phyloP scores from a whole-genome alignment of 495 filamentous ascomycete species.

The Xeromyces bisporus region DNA sequence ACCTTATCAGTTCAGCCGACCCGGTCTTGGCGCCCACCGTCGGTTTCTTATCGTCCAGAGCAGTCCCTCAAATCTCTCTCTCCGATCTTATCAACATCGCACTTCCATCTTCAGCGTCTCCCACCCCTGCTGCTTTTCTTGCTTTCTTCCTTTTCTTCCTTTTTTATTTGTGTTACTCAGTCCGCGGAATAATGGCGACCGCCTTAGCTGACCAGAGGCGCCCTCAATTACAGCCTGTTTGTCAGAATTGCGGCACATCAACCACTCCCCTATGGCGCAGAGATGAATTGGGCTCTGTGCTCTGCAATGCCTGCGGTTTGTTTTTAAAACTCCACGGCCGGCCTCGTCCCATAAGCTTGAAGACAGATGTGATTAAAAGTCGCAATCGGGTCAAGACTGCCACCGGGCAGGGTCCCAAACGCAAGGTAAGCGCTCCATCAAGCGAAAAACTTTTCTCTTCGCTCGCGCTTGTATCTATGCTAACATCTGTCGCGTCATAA shows the following conservation, averaged over 20 bases:
- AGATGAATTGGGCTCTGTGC: conserved; percentile 90
- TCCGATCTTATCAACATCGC: conserved; percentile 34
- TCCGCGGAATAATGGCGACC: conserved; percentile 43
- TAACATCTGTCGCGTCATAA: conserved; percentile 7
- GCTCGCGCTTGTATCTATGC: background rate
- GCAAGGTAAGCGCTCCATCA: conserved; percentile 48
- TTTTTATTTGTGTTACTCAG: too few relatives aligned
- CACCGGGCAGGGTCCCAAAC: conserved; percentile 65
- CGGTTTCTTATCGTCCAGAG: conserved; percentile 24
- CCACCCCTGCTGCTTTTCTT: conserved; percentile 8
- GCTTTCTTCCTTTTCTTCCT: conserved; percentile 5
- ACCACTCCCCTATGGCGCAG: conserved; percentile 94
- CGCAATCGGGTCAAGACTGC: conserved; percentile 93
- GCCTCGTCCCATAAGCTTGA: conserved; percentile 83
- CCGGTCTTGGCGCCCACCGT: conserved; percentile 20
- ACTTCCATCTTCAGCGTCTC: conserved; percentile 17
- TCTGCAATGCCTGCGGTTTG: conserved; percentile 96
- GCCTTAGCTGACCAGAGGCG: conserved; percentile 39
- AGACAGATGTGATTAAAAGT: conserved; percentile 99
- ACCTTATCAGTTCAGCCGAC: conserved; percentile 15
- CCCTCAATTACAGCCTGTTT: conserved; percentile 70
- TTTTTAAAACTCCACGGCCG: conserved; percentile 94
- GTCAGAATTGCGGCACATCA: conserved; percentile 90
- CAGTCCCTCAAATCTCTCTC: conserved; percentile 28
- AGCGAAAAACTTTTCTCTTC: conserved; percentile 14